Base-by-base conservation (phyloP, 441 rosid species). In the Metrosideros polymorpha region DNA sequence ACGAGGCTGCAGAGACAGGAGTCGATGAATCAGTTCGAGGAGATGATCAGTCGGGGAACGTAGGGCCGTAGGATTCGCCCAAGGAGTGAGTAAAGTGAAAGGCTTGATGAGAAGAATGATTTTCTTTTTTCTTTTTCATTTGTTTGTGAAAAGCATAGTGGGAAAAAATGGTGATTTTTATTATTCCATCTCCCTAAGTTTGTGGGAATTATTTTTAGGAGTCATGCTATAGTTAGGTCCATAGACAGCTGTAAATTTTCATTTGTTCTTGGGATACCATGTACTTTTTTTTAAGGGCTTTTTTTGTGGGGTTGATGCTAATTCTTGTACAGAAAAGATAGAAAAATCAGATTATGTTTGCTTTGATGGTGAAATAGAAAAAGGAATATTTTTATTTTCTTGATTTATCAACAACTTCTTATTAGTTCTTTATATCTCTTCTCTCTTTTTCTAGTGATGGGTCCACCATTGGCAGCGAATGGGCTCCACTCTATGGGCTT, bases 1-100 rank as follows among this genome's bases (percentile, higher is more conserved):
- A 87, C 84, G 86, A 55, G 88, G 84, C 35, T 87, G 77, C 86
- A 87, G 86, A 84, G 53, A 82, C 66, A 84, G 32, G 84, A 87
- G 88, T 86, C 88, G 9, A 45, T 63, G 49, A 82, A 50, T 35
- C 61, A 61, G 17, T 63, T 25, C 43, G 12, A 63, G 85, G 85
- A 83, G 61, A 86, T 82, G 88, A 66, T 61, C 29, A 35, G 29
- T 3, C 47, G 5, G 0, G 79, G n/a, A 5, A 10, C 14, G n/a
- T 32, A 63, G 43, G 45, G 13, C 7, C 14, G 0, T 22, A 0
- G n/a, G 3, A 71, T 39, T 35, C 14, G 47, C n/a, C 47, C 1
- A 5, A 22, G 2, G 0, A 3, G 35, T 7, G 22, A 39, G 15
- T 19, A 71, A 56, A 63, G 43, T 2, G 43, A 15, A 61, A 59